A percentile compares a stretch with the other conserved stretches of the same genome.
phyloP scores from a whole-genome alignment of 108 stramenopile species.

The Parmales sp. region DNA sequence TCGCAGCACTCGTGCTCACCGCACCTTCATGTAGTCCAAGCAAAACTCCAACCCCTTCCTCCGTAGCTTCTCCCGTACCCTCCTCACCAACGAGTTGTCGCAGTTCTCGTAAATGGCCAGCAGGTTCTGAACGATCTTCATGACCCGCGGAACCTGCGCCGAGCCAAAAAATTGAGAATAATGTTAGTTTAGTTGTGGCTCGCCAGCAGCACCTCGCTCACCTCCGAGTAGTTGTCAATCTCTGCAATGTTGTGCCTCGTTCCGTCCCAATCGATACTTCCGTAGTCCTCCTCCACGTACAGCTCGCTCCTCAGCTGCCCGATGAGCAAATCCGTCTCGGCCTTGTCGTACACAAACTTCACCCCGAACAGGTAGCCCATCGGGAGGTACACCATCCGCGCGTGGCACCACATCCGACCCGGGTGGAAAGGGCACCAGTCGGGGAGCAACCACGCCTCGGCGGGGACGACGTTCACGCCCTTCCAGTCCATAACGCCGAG shows the following conservation, averaged over 20 bases:
- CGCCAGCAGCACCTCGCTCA: slow-evolving; percentile 34
- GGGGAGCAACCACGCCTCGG: slow-evolving; percentile 97
- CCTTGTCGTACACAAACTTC: slow-evolving; percentile 58
- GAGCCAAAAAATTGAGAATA: no score
- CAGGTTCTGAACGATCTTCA: slow-evolving; percentile 70
- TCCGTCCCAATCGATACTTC: slow-evolving; percentile 63
- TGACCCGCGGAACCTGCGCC: no score
- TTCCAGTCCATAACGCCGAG: slow-evolving; percentile 92
- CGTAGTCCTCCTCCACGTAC: slow-evolving; percentile 56
- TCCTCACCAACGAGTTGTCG: no score
- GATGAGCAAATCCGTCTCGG: slow-evolving; percentile 62
- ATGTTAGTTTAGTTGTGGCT: no score
- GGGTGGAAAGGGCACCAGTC: slow-evolving; percentile 98
- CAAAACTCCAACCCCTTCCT: slow-evolving; percentile 61
- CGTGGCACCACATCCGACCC: slow-evolving; percentile 95
- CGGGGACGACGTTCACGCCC: slow-evolving; percentile 79
- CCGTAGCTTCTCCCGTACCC: slow-evolving; percentile 48
- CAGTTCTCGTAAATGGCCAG: slow-evolving; percentile 69
- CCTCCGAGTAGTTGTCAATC: slow-evolving; percentile 90
- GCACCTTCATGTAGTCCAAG: slow-evolving; percentile 67
- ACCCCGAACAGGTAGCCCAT: slow-evolving; percentile 88
- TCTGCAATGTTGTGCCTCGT: slow-evolving; percentile 72
- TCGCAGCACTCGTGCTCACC: no score
- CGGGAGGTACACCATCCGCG: slow-evolving; percentile 95
- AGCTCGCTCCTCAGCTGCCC: slow-evolving; percentile 53